Evolutionary conservation across 371 early-diverging fungal genomes (phyloP).

Genomic region (Rhizopus stolonifer): DNA sequence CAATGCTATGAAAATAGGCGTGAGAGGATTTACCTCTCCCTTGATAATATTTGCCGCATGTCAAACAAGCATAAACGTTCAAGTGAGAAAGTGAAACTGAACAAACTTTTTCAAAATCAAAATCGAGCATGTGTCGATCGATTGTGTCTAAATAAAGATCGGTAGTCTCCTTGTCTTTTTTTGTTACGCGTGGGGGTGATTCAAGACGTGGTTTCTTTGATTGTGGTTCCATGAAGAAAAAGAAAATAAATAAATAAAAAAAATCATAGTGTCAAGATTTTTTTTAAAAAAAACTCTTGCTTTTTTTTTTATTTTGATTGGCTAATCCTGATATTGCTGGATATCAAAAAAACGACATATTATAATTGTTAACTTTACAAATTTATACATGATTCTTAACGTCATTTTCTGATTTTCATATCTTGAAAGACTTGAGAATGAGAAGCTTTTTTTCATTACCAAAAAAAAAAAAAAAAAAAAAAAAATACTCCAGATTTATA

Average conservation of each 20-base stretch:
- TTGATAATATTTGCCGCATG: conserved; percentile 97
- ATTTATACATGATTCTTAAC: no score
- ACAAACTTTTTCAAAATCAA: conserved; percentile 98
- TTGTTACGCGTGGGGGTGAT: not conserved
- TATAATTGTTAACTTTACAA: no score
- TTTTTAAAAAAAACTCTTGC: no score
- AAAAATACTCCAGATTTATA: no score
- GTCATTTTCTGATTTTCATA: no score
- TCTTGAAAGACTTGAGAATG: no score
- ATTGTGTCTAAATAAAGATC: conserved; percentile 68
- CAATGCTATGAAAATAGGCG: conserved; percentile 94
- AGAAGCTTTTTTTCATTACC: no score
- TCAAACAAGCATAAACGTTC: conserved; percentile 96
- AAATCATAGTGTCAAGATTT: no score
- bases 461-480: no score
- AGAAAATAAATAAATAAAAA: conserved; percentile 1
- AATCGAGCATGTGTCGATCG: conserved; percentile 90
- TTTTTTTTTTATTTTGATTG: no score
- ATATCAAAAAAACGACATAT: no score
- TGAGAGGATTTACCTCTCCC: conserved; percentile 91
- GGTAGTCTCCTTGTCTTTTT: conserved; percentile 27
- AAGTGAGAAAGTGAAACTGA: conserved; percentile 89
- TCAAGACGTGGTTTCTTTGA: conserved; percentile 35
- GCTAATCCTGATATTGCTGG: no score
- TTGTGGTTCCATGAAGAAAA: conserved; percentile 24